Evolutionary conservation across 2,329 filamentous ascomycete genomes (phyloP).

Genomic region (Colletotrichum cereale): DNA sequence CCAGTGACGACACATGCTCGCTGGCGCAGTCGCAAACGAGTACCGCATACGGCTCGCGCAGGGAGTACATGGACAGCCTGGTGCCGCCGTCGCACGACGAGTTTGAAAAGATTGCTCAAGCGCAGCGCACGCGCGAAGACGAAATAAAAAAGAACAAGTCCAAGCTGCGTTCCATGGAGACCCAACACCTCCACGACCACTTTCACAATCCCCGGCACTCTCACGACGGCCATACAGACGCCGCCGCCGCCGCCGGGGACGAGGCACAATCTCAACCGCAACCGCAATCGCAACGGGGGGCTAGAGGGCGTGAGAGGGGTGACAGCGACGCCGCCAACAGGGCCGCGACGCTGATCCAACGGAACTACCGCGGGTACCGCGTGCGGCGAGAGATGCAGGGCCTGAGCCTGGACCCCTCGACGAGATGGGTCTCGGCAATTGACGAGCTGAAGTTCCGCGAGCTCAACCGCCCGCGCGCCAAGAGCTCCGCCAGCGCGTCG

Average conservation of each 20-base stretch:
- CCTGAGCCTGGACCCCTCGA: conserved; percentile 75
- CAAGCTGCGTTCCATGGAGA: conserved; percentile 51
- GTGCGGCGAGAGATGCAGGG: conserved; percentile 78
- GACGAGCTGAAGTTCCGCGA: conserved; percentile 68
- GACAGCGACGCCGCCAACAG: conserved; percentile 48
- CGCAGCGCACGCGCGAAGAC: conserved; percentile 62
- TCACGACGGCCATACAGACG: conserved; percentile 8
- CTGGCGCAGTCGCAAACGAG: conserved; percentile 30
- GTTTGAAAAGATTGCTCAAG: conserved; percentile 61
- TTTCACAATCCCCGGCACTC: conserved; percentile 30
- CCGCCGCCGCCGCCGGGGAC: neutral
- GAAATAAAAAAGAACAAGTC: conserved; percentile 57
- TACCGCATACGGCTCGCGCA: conserved; percentile 44
- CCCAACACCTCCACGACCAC: conserved; percentile 45
- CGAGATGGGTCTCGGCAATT: conserved; percentile 78
- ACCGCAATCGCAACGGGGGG: conserved; percentile 1
- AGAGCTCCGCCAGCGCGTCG: conserved; percentile 45
- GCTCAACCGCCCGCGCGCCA: conserved; percentile 59
- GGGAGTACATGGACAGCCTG: conserved; percentile 65
- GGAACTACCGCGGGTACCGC: conserved; percentile 83
- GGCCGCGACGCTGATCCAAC: conserved; percentile 72
- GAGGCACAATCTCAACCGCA: neutral
- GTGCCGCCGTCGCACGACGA: conserved; percentile 60
- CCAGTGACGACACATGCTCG: conserved; percentile 39
- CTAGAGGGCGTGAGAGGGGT: conserved; percentile 9